Percentiles rank a stretch among this genome's conserved stretches.
phyloP scores from a whole-genome alignment of 2,329 filamentous ascomycete species.

The Dryadomyces quercus-mongolicae region DNA sequence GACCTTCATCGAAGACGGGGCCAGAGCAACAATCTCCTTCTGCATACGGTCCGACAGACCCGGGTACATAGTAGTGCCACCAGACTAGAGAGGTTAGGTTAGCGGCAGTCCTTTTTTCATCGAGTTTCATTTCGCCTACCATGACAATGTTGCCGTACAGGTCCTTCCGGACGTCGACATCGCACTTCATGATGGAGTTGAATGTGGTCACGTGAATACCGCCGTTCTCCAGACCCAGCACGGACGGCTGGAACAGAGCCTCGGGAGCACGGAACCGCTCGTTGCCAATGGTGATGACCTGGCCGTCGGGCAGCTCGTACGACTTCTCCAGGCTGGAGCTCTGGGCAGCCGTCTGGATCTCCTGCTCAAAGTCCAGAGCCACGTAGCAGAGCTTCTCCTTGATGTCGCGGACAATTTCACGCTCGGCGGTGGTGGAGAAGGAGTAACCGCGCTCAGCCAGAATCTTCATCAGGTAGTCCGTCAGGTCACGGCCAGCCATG shows the following conservation, averaged over 20 bases:
- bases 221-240: slow-evolving; percentile 94
- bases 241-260: slow-evolving; percentile 98
- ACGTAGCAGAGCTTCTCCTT: slow-evolving; percentile 99
- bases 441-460: slow-evolving; percentile 98
- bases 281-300: slow-evolving; percentile 99
- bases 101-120: not conserved
- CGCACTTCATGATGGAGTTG: slow-evolving; percentile 99
- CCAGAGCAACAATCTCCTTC: slow-evolving; percentile 99
- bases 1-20: slow-evolving; percentile 99
- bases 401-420: slow-evolving; percentile 99
- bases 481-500: slow-evolving; percentile 99
- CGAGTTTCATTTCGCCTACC: slow-evolving; percentile 45
- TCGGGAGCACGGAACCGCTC: slow-evolving; percentile 99
- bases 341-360: slow-evolving; percentile 99
- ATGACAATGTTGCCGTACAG: slow-evolving; percentile 99
- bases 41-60: slow-evolving; percentile 99
- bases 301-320: slow-evolving; percentile 96
- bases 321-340: slow-evolving; percentile 99
- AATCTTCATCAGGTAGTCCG: slow-evolving; percentile 99
- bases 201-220: slow-evolving; percentile 99
- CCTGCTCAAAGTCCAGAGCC: slow-evolving; percentile 99
- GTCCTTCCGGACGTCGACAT: slow-evolving; percentile 99
- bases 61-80: slow-evolving; percentile 99
- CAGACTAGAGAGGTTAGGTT: slow-evolving; percentile 55
- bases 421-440: slow-evolving; percentile 99